Conservation (phyloP, 1,284 basidiomycete species). For the Fomitiporia mediterranea region DNA sequence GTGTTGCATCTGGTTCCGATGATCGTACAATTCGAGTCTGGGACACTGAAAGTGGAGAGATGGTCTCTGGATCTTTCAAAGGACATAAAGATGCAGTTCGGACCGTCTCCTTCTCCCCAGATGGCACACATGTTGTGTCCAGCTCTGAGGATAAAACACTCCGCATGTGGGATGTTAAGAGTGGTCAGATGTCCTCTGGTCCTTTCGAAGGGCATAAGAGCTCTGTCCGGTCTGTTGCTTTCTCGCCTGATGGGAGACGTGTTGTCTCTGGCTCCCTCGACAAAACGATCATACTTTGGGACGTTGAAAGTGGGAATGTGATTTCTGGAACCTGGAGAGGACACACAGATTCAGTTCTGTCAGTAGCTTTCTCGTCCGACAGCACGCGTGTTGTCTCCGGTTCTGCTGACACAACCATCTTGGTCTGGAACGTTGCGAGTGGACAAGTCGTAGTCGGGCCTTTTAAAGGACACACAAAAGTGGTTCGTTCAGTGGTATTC, state of each 20-base stretch:
- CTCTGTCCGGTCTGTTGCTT: background rate
- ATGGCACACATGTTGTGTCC: background rate
- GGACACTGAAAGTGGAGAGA: background rate
- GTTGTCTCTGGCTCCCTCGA: background rate
- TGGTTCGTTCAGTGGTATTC: background rate
- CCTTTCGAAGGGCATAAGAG: background rate
- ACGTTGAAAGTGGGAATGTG: background rate
- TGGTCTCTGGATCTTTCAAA: background rate
- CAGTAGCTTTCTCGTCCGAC: conserved; percentile 1
- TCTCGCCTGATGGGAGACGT: background rate
- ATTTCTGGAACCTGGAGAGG: background rate
- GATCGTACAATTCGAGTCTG: background rate
- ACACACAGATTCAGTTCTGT: background rate
- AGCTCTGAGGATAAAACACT: background rate
- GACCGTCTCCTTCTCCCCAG: background rate
- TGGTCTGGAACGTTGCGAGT: background rate
- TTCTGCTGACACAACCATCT: background rate
- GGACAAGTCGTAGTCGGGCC: background rate
- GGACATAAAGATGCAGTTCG: background rate
- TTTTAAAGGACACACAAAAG: background rate
- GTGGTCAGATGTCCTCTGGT: background rate
- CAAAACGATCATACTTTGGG: background rate
- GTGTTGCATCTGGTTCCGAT: conserved; percentile 10
- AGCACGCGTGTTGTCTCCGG: background rate
- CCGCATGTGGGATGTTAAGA: background rate